Base-by-base conservation (phyloP, 73 alveolate genomes). In the Symbiodinium natans region DNA sequence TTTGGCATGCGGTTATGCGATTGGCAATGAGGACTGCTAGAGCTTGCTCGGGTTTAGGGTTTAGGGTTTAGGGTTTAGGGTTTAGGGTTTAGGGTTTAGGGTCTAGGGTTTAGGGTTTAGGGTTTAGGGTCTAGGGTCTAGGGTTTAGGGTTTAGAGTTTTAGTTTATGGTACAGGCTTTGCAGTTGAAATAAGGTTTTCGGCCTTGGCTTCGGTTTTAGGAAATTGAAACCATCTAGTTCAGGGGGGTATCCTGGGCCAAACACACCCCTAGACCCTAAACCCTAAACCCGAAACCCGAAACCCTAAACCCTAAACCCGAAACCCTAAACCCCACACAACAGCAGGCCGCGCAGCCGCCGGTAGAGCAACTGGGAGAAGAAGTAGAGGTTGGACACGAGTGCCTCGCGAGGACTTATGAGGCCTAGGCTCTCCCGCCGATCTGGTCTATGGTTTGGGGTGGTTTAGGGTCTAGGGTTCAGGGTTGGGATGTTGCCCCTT, bases 381-480 rank as follows among this genome's bases (percentile, higher is more conserved):
- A 99, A 99, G 99, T 99, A 99, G 90, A 99, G 99, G 99, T 99
- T 99, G 7, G 99, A 99, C 40, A 99, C 99, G 71, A 99, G 99
- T 23, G 99, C 99, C 95, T 88, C 73, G 39, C 34, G 29, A 8
- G 63, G 88, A 13, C 13, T 46, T 46, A 46, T 46, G 77, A 34
- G 77, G 34, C 23, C 25, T 63, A 63, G 77, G 1, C 68, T 52
- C 68, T 27, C 68, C 56, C 56, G 11, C 5, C 13, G 68, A 52
- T 21, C 63, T 48, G 74, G 25, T 8, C 31, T 11, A 19, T 13
- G 74, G 74, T 56, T 56, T 56, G 77, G 77, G 77, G 34, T 59
- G 39, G 77, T 63, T 63, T 23, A 63, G 77, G 77, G 39, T 27
- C 31, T 23, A 21, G 77, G 36, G 34, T 27, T 59, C 23, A 34